Conservation (phyloP, 805 yeast species). For the Candida broadrunensis region DNA sequence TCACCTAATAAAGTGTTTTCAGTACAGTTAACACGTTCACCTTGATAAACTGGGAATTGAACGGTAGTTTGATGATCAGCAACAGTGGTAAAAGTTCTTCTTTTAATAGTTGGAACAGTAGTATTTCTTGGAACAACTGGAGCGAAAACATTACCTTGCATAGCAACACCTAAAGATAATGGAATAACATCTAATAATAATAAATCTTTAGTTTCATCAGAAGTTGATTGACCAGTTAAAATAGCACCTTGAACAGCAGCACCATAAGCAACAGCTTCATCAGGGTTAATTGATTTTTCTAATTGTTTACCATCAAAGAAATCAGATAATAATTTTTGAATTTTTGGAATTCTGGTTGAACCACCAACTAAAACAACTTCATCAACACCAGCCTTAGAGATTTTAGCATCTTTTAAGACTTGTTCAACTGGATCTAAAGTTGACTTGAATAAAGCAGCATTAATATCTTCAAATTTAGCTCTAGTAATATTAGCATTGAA, state of each 20-base stretch:
- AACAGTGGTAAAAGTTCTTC: slow-evolving; percentile 51
- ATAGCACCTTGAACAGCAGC: slow-evolving; percentile 52
- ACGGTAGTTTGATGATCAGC: slow-evolving; percentile 51
- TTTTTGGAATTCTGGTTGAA: slow-evolving; percentile 52
- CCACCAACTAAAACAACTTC: slow-evolving; percentile 52
- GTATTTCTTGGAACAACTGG: slow-evolving; percentile 53
- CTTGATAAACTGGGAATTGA: slow-evolving; percentile 51
- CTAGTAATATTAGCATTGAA: slow-evolving; percentile 48
- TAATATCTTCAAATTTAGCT: slow-evolving; percentile 50
- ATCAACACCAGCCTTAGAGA: slow-evolving; percentile 39
- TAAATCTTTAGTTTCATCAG: slow-evolving; percentile 49
- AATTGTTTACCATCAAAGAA: slow-evolving; percentile 50
- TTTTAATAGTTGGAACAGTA: slow-evolving; percentile 49
- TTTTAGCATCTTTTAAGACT: slow-evolving; percentile 46
- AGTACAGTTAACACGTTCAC: slow-evolving; percentile 51
- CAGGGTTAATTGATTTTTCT: slow-evolving; percentile 49
- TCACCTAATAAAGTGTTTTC: slow-evolving; percentile 51
- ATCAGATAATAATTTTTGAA: slow-evolving; percentile 48
- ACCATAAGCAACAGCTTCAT: slow-evolving; percentile 52
- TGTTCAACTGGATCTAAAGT: slow-evolving; percentile 50
- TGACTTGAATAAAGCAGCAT: slow-evolving; percentile 48
- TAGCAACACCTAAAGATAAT: slow-evolving; percentile 49
- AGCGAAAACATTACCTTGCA: slow-evolving; percentile 50
- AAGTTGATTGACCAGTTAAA: slow-evolving; percentile 48
- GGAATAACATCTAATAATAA: slow-evolving; percentile 50